Percentiles rank a stretch among this genome's conserved stretches.
phyloP scores from a whole-genome alignment of 768 basidiomycete species.

The Mycena rebaudengoi region DNA sequence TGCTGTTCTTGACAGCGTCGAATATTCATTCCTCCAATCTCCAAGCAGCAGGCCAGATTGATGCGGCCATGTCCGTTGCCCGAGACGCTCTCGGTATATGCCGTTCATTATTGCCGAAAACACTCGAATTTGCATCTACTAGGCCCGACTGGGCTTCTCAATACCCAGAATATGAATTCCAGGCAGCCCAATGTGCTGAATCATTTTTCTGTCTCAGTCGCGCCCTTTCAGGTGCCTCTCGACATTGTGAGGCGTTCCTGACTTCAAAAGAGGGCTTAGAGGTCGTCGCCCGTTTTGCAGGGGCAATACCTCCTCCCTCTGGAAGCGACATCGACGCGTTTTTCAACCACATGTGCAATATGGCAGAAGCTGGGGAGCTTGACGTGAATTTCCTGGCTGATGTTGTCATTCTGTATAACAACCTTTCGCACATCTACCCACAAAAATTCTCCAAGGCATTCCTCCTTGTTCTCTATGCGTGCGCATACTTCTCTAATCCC shows the following conservation, averaged over 20 bases:
- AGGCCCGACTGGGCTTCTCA: no score
- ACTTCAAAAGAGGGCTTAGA: background rate
- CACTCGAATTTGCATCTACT: no score
- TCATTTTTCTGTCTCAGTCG: background rate
- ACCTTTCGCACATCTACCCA: background rate
- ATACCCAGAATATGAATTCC: no score
- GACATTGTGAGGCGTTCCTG: background rate
- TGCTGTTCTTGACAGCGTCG: no score
- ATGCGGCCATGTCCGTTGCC: no score
- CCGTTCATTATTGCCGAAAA: no score
- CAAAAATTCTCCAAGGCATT: background rate
- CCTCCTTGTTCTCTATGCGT: conserved; percentile 2
- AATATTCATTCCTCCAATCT: no score
- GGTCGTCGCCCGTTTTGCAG: background rate
- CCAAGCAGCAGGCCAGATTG: no score
- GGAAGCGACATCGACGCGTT: background rate
- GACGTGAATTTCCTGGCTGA: background rate
- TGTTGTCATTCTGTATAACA: background rate
- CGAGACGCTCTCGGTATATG: no score
- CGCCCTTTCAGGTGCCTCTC: background rate
- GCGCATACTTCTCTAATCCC: background rate
- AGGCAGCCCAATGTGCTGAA: background rate
- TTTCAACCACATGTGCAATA: background rate
- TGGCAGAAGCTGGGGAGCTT: background rate
- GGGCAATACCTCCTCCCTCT: background rate